Percentiles rank a stretch among this genome's conserved stretches.
phyloP scores from a whole-genome alignment of 108 stramenopile genomes.

The Asterionellopsis glacialis region DNA sequence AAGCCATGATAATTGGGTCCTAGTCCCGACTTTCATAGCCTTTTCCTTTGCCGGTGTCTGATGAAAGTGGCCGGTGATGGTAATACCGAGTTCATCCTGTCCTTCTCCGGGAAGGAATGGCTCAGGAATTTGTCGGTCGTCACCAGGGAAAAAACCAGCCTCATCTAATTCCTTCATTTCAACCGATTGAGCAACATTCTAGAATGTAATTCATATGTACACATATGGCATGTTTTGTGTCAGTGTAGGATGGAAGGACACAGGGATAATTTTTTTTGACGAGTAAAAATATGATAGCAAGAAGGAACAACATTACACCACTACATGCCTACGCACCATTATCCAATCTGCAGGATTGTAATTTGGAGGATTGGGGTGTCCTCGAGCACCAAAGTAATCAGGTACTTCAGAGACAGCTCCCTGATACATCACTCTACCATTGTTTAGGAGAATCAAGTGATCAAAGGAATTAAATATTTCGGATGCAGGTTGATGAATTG shows the following conservation, averaged over 20 bases:
- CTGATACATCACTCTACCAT: conserved; percentile 44
- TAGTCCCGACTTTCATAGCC: conserved; percentile 20
- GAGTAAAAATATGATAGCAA: too few relatives aligned
- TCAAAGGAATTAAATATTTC: conserved; percentile 60
- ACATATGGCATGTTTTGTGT: too few relatives aligned
- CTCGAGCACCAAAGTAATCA: conserved; percentile 39
- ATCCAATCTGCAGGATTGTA: conserved; percentile 83
- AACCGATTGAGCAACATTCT: conserved; percentile 46
- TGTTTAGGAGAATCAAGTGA: conserved; percentile 43
- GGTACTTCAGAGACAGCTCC: conserved; percentile 33
- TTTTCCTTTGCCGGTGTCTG: conserved; percentile 6
- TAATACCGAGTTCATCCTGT: conserved; percentile 41
- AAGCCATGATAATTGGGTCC: conserved; percentile 37
- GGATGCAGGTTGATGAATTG: conserved; percentile 75
- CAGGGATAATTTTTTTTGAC: too few relatives aligned
- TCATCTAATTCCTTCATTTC: conserved; percentile 29
- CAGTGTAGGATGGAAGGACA: too few relatives aligned
- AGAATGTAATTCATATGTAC: too few relatives aligned
- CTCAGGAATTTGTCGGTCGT: conserved; percentile 23
- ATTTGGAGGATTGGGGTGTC: conserved; percentile 57
- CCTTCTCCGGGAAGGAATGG: conserved; percentile 28
- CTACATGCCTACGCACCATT: conserved; percentile 19
- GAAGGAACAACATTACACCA: too few relatives aligned
- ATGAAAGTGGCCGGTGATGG: conserved; percentile 13
- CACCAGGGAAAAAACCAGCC: conserved; percentile 36